A percentile compares a stretch with the other conserved stretches of the same genome.
These are phyloP conservation scores for Talaromyces sp. DNA, from an alignment of 2,329 filamentous ascomycete genomes.

Conservation along the genomic window DNA sequence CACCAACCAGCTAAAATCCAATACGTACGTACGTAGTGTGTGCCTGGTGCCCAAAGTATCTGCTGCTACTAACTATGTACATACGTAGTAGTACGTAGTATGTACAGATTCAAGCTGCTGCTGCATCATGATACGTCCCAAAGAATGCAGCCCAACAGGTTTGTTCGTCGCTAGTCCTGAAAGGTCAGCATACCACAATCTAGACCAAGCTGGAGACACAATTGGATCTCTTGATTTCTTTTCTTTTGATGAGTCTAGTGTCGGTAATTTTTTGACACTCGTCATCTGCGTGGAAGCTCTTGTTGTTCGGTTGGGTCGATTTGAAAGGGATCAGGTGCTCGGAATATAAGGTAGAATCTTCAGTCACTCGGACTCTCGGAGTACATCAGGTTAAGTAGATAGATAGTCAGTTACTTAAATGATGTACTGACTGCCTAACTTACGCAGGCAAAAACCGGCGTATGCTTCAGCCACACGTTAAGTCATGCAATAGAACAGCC, in stretches of 20 bases:
- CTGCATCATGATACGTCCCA: constrained; percentile 1
- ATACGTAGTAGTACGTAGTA: too few relatives aligned
- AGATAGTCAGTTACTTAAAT: too few relatives aligned
- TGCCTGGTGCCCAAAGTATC: neutral
- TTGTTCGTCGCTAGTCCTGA: neutral
- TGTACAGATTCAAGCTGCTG: neutral
- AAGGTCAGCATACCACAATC: neutral
- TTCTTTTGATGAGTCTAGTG: neutral
- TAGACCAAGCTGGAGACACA: neutral
- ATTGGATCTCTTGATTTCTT: neutral
- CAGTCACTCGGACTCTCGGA: too few relatives aligned
- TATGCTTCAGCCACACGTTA: neutral
- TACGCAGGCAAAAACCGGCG: neutral
- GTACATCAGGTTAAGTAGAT: too few relatives aligned
- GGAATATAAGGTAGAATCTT: neutral
- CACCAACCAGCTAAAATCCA: neutral
- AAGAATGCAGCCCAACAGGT: neutral
- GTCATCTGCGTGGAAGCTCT: neutral
- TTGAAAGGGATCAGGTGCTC: neutral
- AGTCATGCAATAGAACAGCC: neutral
- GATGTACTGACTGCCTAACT: too few relatives aligned
- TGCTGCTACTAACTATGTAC: too few relatives aligned
- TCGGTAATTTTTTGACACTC: neutral
- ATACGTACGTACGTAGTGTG: neutral
- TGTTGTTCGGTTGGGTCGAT: neutral